These are phyloP conservation scores for Dianthus caryophyllus DNA, from an alignment of 148 eudicot species.

Conservation along the genomic window DNA sequence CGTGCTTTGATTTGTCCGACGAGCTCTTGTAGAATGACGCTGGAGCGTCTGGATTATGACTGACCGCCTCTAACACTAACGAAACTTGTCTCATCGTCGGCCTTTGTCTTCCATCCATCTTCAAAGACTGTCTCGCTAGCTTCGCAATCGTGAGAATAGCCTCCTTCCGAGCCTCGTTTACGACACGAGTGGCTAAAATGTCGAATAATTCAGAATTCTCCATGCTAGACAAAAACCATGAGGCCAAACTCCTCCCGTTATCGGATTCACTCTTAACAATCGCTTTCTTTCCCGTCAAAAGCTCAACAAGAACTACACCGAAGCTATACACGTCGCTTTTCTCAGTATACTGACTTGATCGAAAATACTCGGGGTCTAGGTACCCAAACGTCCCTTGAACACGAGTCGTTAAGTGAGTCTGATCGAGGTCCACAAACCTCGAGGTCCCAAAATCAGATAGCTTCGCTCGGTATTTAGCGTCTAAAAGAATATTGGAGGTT, in stretches of 20 bases:
- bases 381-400: conserved; percentile 33
- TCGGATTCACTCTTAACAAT: conserved; percentile 6
- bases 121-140: conserved; percentile 23
- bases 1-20: neutral
- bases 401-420: conserved; percentile 30
- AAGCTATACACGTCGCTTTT: conserved; percentile 24
- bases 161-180: conserved; percentile 16
- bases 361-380: conserved; percentile 27
- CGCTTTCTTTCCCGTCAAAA: conserved; percentile 19
- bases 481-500: conserved; percentile 28
- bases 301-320: conserved; percentile 27
- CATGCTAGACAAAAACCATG: conserved; percentile 20
- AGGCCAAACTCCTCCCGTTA: conserved; percentile 14
- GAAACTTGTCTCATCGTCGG: conserved; percentile 31
- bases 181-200: conserved; percentile 20
- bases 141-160: conserved; percentile 13
- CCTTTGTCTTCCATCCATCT: conserved; percentile 26
- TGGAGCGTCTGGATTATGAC: neutral
- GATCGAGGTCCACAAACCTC: conserved; percentile 17
- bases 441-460: conserved; percentile 31
- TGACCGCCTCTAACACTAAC: conserved; percentile 14
- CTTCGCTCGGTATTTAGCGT: conserved; percentile 26
- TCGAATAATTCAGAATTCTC: conserved; percentile 10
- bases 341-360: conserved; percentile 19
- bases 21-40: neutral